These are phyloP conservation scores for Aspergillus pseudoterreus DNA, from an alignment of 2,329 filamentous ascomycete species.

Conservation along the genomic window DNA sequence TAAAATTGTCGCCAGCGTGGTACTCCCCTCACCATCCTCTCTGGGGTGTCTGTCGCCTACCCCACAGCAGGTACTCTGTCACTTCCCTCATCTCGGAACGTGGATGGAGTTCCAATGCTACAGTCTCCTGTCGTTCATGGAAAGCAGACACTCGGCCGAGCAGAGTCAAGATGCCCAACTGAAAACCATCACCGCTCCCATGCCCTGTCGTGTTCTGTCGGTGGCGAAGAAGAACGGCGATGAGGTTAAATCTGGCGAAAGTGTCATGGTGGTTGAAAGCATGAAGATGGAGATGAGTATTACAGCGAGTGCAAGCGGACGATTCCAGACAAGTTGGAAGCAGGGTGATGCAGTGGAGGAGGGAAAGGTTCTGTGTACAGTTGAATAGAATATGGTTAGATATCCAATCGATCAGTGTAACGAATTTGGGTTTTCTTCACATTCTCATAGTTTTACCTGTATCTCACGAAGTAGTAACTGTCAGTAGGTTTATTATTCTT, in stretches of 20 bases:
- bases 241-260: slow-evolving; percentile 27
- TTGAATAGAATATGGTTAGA: background rate
- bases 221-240: slow-evolving; percentile 30
- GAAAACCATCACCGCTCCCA: slow-evolving; percentile 24
- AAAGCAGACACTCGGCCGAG: slow-evolving; percentile 17
- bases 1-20: slow-evolving; percentile 18
- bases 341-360: slow-evolving; percentile 32
- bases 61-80: slow-evolving; percentile 20
- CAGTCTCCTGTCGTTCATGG: slow-evolving; percentile 26
- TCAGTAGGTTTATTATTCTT: too few relatives aligned
- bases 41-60: background rate
- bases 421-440: too few relatives aligned
- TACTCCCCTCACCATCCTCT: slow-evolving; percentile 7
- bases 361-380: slow-evolving; percentile 24
- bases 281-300: slow-evolving; percentile 45
- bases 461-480: too few relatives aligned
- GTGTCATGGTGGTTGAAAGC: slow-evolving; percentile 37
- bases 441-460: too few relatives aligned
- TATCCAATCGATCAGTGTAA: too few relatives aligned
- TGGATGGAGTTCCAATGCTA: slow-evolving; percentile 23
- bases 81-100: slow-evolving; percentile 28
- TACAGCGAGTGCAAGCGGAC: slow-evolving; percentile 20
- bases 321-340: slow-evolving; percentile 25
- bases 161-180: slow-evolving; percentile 11
- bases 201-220: slow-evolving; percentile 36